Percentiles rank a stretch among this genome's conserved stretches.
Conservation (phyloP, 805 yeast genomes). For the Peterozyma toletana region DNA sequence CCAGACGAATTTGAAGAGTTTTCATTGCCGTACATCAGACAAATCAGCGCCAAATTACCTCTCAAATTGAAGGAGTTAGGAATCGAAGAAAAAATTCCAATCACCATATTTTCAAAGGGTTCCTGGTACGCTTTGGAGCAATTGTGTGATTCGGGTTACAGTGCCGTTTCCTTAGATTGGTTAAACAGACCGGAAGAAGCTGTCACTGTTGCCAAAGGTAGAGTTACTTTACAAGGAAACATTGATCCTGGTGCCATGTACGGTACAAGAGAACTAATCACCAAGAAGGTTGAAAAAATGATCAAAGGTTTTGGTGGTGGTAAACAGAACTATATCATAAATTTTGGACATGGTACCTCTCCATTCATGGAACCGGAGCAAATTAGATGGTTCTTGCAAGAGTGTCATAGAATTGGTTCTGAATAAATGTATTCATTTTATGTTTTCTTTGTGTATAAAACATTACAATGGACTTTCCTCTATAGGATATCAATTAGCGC, state of each 20-base stretch:
- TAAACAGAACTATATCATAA: slow-evolving; percentile 82
- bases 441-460: no score
- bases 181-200: slow-evolving; percentile 80
- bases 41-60: slow-evolving; percentile 67
- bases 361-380: slow-evolving; percentile 96
- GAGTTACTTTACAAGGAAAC: slow-evolving; percentile 90
- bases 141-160: slow-evolving; percentile 73
- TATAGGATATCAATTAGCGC: no score
- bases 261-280: slow-evolving; percentile 77
- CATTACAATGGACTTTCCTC: no score
- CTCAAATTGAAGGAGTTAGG: slow-evolving; percentile 65
- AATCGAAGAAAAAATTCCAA: slow-evolving; percentile 63
- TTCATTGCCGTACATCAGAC: slow-evolving; percentile 79
- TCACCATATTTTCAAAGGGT: slow-evolving; percentile 90
- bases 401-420: slow-evolving; percentile 75
- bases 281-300: slow-evolving; percentile 81
- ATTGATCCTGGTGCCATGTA: slow-evolving; percentile 93
- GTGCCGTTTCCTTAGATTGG: slow-evolving; percentile 94
- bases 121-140: slow-evolving; percentile 95
- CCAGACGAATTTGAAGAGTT: slow-evolving; percentile 84
- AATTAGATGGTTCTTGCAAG: slow-evolving; percentile 76
- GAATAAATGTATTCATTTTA: slow-evolving; percentile 16
- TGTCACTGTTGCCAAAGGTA: slow-evolving; percentile 59
- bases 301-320: slow-evolving; percentile 91
- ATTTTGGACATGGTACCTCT: slow-evolving; percentile 97